These are phyloP conservation scores for Cyclotella atomus DNA, from an alignment of 108 stramenopile genomes.

Conservation along the genomic window DNA sequence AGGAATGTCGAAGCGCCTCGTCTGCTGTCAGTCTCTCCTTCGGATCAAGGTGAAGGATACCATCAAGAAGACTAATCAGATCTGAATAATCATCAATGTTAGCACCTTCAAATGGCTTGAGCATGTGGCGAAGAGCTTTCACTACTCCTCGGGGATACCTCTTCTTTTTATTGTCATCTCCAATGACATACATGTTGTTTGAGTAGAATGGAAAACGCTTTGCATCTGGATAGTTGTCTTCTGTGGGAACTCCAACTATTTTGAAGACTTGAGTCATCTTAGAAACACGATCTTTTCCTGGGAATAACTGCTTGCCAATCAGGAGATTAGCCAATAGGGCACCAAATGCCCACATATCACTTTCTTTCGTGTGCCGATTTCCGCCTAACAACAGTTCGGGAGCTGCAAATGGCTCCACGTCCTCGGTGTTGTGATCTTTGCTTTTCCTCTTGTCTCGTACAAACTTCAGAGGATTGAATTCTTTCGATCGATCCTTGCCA, in stretches of 20 bases:
- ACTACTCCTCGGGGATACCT: slow-evolving; percentile 78
- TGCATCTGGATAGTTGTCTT: slow-evolving; percentile 62
- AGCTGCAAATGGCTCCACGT: slow-evolving; percentile 70
- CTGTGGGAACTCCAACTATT: slow-evolving; percentile 71
- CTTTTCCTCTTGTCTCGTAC: slow-evolving; percentile 45
- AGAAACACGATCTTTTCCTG: slow-evolving; percentile 71
- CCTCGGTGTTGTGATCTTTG: slow-evolving; percentile 61
- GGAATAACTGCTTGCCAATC: slow-evolving; percentile 76
- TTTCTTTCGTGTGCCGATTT: slow-evolving; percentile 74
- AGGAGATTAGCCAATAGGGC: slow-evolving; percentile 78
- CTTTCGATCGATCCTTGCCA: slow-evolving; percentile 50
- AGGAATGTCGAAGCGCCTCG: slow-evolving; percentile 74
- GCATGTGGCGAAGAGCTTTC: slow-evolving; percentile 72
- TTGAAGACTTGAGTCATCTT: slow-evolving; percentile 72
- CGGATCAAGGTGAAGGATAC: slow-evolving; percentile 84
- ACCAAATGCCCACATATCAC: slow-evolving; percentile 86
- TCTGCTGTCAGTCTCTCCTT: slow-evolving; percentile 71
- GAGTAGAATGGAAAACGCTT: slow-evolving; percentile 75
- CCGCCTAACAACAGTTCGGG: slow-evolving; percentile 84
- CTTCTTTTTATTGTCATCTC: slow-evolving; percentile 62
- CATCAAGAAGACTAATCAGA: slow-evolving; percentile 73
- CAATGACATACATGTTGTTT: slow-evolving; percentile 44
- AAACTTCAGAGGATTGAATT: slow-evolving; percentile 54
- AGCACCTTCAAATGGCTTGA: slow-evolving; percentile 40
- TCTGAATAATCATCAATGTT: slow-evolving; percentile 51